Evolutionary conservation across 257 asterid species (phyloP).

Genomic region (Cordia subcordata): DNA sequence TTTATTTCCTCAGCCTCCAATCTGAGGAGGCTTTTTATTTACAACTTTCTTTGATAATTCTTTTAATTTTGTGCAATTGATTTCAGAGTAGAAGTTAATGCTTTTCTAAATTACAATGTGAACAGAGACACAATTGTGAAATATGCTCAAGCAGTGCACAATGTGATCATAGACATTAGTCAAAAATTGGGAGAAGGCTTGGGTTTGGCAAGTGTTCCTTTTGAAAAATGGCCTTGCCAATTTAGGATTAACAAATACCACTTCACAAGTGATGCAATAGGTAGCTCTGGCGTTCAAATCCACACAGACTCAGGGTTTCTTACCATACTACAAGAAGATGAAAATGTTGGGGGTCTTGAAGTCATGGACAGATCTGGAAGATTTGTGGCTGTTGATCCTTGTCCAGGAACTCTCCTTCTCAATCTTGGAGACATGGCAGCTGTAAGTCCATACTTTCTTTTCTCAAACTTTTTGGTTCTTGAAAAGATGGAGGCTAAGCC

Average conservation of each 20-base stretch:
- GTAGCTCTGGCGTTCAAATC: conserved; percentile 48
- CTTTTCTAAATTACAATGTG: not conserved
- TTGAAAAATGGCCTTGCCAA: conserved; percentile 54
- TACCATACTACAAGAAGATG: conserved; percentile 71
- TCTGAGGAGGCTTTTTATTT: no score
- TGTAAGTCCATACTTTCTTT: conserved; percentile 11
- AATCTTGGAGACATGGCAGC: conserved; percentile 64
- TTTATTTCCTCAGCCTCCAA: no score
- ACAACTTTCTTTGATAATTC: no score
- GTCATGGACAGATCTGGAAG: conserved; percentile 52
- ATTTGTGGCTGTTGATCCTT: conserved; percentile 48
- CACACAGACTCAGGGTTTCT: conserved; percentile 72
- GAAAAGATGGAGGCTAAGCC: not conserved
- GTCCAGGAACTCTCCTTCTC: conserved; percentile 53
- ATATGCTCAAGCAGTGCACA: conserved; percentile 54
- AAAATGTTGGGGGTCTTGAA: conserved; percentile 57
- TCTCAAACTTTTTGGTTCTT: not conserved
- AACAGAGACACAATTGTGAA: conserved; percentile 41
- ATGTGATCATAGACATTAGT: conserved; percentile 34
- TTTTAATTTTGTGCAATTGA: no score
- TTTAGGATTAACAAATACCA: conserved; percentile 70
- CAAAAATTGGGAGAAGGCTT: conserved; percentile 41
- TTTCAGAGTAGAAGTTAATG: no score
- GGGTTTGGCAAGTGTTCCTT: conserved; percentile 28
- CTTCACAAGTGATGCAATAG: conserved; percentile 40